Evolutionary conservation across 768 basidiomycete species (phyloP).

Genomic region (Amyloporia xantha): DNA sequence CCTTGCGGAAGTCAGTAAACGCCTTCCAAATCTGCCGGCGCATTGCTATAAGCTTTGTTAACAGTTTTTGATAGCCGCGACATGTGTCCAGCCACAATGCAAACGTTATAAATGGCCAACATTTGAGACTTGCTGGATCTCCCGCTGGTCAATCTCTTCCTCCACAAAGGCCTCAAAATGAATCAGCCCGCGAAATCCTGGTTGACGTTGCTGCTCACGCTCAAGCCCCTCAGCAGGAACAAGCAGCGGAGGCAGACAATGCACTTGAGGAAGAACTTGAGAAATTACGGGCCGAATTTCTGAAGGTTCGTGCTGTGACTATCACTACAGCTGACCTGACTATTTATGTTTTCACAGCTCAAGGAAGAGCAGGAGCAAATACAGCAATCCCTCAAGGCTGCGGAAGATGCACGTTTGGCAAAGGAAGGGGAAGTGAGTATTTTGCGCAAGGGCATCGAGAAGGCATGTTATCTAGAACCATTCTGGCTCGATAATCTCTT

Average conservation of each 20-base stretch:
- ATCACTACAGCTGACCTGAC: not conserved
- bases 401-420: slow-evolving; percentile 42
- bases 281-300: slow-evolving; percentile 30
- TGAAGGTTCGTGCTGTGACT: slow-evolving; percentile 39
- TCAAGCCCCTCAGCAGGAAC: not conserved
- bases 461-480: slow-evolving; percentile 33
- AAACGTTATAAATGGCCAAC: not conserved
- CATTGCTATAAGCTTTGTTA: not conserved
- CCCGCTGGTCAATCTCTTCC: no score
- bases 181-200: no score
- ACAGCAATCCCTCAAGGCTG: slow-evolving; percentile 38
- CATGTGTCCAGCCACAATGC: no score
- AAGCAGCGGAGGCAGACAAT: not conserved
- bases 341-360: slow-evolving; percentile 34
- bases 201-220: no score
- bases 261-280: slow-evolving; percentile 9
- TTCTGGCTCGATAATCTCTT: not conserved
- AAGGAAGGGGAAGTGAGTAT: slow-evolving; percentile 71
- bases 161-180: not conserved
- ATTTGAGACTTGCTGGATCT: no score
- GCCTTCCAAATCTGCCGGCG: no score
- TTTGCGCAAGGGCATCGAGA: slow-evolving; percentile 59
- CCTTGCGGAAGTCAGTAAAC: no score
- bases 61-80: not conserved
- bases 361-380: slow-evolving; percentile 42